Percentiles rank a stretch among this genome's conserved stretches.
Conservation (phyloP, 1,284 basidiomycete genomes). For the Phellopilus nigrolimitatus region DNA sequence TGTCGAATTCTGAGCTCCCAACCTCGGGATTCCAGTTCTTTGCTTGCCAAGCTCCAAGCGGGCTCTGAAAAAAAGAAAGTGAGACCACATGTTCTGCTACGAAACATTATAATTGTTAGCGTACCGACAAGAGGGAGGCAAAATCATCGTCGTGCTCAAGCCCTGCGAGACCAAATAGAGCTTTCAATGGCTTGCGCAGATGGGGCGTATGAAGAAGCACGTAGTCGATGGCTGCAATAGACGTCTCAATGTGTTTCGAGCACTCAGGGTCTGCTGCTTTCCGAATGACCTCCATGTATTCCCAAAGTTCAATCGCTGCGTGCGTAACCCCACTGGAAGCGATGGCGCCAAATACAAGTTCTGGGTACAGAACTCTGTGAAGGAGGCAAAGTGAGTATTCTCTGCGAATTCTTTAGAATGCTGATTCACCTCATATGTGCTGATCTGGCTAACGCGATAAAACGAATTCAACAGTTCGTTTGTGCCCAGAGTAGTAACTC, state of each 20-base stretch:
- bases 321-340: constrained; percentile 85
- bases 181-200: constrained; percentile 51
- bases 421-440: constrained; percentile 72
- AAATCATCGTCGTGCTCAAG: constrained; percentile 78
- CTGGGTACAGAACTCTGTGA: constrained; percentile 64
- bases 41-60: constrained; percentile 53
- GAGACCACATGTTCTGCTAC: not conserved
- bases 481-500: not conserved
- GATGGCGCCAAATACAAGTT: constrained; percentile 88
- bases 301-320: constrained; percentile 69
- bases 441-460: constrained; percentile 54
- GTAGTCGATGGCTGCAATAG: constrained; percentile 59
- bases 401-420: not conserved
- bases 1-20: constrained; percentile 57
- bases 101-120: constrained; percentile 24
- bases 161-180: constrained; percentile 65
- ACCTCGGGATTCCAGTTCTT: constrained; percentile 77
- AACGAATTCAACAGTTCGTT: not conserved
- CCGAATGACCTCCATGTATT: constrained; percentile 87
- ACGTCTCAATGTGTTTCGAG: constrained; percentile 60
- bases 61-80: constrained; percentile 23
- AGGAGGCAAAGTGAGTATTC: not conserved
- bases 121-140: constrained; percentile 58
- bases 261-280: constrained; percentile 70
- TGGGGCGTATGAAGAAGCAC: constrained; percentile 44